Conservation (phyloP, 768 basidiomycete species). For the Leccinum disarticulatum region DNA sequence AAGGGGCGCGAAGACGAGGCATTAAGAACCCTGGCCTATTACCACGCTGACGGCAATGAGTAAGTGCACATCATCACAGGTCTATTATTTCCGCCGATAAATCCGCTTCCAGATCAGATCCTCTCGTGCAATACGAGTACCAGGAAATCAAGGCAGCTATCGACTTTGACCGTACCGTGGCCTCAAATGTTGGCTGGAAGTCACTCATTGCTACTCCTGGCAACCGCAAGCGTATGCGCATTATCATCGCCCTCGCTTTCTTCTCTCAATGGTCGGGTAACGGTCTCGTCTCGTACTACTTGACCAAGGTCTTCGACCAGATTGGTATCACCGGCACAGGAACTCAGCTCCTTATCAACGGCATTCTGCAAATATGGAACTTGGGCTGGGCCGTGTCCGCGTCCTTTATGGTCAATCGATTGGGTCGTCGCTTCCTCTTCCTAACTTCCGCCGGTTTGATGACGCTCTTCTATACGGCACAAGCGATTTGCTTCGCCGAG, state of each 20-base stretch:
- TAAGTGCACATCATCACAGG: constrained; percentile 25
- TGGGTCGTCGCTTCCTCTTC: constrained; percentile 74
- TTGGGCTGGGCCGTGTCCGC: constrained; percentile 59
- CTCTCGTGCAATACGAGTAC: constrained; percentile 71
- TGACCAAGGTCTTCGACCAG: constrained; percentile 66
- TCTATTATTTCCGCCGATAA: neutral
- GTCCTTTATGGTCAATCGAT: constrained; percentile 58
- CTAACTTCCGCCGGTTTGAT: constrained; percentile 58
- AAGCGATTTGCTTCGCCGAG: constrained; percentile 64
- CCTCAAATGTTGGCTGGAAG: constrained; percentile 64
- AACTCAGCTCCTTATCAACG: constrained; percentile 79
- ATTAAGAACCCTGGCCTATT: constrained; percentile 69
- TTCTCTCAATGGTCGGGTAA: constrained; percentile 89
- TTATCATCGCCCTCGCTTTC: constrained; percentile 76
- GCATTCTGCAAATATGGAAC: constrained; percentile 84
- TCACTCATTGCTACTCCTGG: constrained; percentile 64
- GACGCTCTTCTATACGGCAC: constrained; percentile 64
- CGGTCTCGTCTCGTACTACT: constrained; percentile 82
- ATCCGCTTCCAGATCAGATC: constrained; percentile 45
- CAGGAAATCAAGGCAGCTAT: constrained; percentile 81
- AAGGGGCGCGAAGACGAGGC: constrained; percentile 75
- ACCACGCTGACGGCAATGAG: constrained; percentile 77
- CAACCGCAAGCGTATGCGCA: constrained; percentile 73
- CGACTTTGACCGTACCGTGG: constrained; percentile 61
- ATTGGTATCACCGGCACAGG: constrained; percentile 64